Conservation (phyloP, 495 filamentous ascomycete species). For the Penicillium mononematosum region DNA sequence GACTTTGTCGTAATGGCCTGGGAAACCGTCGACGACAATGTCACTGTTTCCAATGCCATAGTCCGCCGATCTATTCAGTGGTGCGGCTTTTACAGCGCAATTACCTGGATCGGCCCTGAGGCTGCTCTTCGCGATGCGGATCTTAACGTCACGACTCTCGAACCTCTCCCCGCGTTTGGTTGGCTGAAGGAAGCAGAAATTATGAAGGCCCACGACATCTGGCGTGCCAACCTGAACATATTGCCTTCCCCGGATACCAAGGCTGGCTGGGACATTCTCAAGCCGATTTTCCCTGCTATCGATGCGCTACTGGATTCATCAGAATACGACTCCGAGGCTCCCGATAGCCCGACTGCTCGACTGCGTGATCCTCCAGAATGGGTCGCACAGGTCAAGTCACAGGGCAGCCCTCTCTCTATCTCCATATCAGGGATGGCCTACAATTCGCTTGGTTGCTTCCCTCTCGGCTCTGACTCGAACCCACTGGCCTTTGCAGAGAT, state of each 20-base stretch:
- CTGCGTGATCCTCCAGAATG: slow-evolving; percentile 43
- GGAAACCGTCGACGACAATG: slow-evolving; percentile 56
- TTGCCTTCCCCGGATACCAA: slow-evolving; percentile 13
- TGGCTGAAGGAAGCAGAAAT: slow-evolving; percentile 56
- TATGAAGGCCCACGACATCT: slow-evolving; percentile 53
- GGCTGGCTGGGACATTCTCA: slow-evolving; percentile 31
- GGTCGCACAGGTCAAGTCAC: slow-evolving; percentile 36
- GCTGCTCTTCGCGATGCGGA: slow-evolving; percentile 43
- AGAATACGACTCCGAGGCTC: slow-evolving; percentile 15
- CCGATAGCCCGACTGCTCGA: slow-evolving; percentile 11
- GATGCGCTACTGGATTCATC: slow-evolving; percentile 29
- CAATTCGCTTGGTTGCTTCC: slow-evolving; percentile 54
- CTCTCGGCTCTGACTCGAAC: slow-evolving; percentile 50
- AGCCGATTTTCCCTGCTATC: slow-evolving; percentile 30
- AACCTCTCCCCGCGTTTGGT: slow-evolving; percentile 54
- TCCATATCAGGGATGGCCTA: slow-evolving; percentile 48
- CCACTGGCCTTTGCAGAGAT: slow-evolving; percentile 48
- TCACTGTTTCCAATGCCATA: slow-evolving; percentile 48
- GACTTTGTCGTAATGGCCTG: slow-evolving; percentile 50
- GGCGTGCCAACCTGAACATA: slow-evolving; percentile 46
- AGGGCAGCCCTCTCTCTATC: slow-evolving; percentile 49
- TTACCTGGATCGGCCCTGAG: slow-evolving; percentile 50
- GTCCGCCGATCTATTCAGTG: slow-evolving; percentile 53
- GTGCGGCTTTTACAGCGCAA: slow-evolving; percentile 56
- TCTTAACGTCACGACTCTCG: slow-evolving; percentile 33